phyloP scores from a whole-genome alignment of 169 alveolate genomes.

The Cryptosporidium bovis region DNA sequence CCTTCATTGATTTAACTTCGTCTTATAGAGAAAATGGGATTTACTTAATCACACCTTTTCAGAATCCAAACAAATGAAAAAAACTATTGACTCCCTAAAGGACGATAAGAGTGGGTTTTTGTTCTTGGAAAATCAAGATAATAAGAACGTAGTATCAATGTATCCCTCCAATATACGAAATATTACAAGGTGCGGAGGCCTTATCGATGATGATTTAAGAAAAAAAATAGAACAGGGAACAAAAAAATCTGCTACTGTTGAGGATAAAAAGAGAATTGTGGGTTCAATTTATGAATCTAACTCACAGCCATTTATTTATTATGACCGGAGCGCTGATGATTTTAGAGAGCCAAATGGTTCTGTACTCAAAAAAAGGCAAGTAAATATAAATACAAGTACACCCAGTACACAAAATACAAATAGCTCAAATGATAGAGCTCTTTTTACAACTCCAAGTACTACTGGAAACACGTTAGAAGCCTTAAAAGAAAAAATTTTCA shows the following conservation, averaged over 20 bases:
- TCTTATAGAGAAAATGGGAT: conserved; percentile 54
- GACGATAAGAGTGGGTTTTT: conserved; percentile 58
- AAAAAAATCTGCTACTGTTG: conserved; percentile 38
- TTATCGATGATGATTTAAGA: conserved; percentile 47
- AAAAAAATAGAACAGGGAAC: conserved; percentile 45
- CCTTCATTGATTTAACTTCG: not conserved
- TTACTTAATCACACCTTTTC: conserved; percentile 23
- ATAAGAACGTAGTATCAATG: conserved; percentile 21
- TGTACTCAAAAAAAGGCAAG: too few relatives aligned
- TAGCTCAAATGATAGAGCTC: not conserved
- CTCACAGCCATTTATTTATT: conserved; percentile 64
- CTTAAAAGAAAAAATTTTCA: conserved; percentile 55
- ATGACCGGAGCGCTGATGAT: conserved; percentile 7
- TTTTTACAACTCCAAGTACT: not conserved
- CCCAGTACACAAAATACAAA: not conserved
- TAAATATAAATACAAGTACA: too few relatives aligned
- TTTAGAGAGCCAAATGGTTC: not conserved
- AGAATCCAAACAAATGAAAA: conserved; percentile 21
- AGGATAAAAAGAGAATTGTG: conserved; percentile 67
- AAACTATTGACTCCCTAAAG: conserved; percentile 2
- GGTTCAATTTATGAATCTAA: conserved; percentile 56
- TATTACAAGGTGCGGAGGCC: conserved; percentile 23
- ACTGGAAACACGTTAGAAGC: conserved; percentile 24
- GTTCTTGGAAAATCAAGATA: conserved; percentile 3
- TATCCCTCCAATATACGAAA: conserved; percentile 54